Base-by-base conservation (phyloP, 2,329 filamentous ascomycete species). In the Colletotrichum lupini region DNA sequence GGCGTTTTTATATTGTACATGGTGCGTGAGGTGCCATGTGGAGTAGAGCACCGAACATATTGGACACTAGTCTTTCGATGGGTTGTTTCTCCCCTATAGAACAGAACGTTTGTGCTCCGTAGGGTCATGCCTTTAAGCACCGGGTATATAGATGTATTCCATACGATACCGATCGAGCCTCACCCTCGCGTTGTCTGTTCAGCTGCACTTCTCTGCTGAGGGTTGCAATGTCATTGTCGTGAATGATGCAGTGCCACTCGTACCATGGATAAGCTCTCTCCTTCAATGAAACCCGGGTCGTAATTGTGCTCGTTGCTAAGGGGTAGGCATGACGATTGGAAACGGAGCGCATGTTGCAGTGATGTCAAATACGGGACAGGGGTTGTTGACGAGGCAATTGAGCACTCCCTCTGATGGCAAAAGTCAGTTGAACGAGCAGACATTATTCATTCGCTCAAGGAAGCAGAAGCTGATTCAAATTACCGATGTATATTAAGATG, bases 1-100 rank as follows among this genome's bases (percentile, higher is more conserved):
- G 67, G 70, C 70, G 55, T 61, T 73, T 49, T 49, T 11, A 49
- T 11, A 12, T 53, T 32, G 30, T 32, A 52, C 64, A 55, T 35
- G 67, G 53, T 49, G 52, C 52, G 24, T 12, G 32, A 35, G 32
- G 11, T 30, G 26, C 24, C 8, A 9, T 35, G 26, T 14, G 24
- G 35, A 19, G 49, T 61, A 61, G 60, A 42, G 9, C 16, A 42
- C 37, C 37, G 16, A 24, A 12, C 55, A 37, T 24, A 8, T 9
- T 32, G 14, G 46, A 7, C 9, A 26, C 30, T 5, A 49, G 19
- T n/a, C 42, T 49, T 49, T 22, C 19, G 42, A 49, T 8, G 42
- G 19, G 7, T n/a, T n/a, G 19, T n/a, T 22, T 49, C n/a, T 8
- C 42, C 19, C 42, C 6, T 49, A 49, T 49, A 49, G 42, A 49